Conservation (phyloP, 2,329 filamentous ascomycete genomes). For the Chrysosporium keratinophilum region DNA sequence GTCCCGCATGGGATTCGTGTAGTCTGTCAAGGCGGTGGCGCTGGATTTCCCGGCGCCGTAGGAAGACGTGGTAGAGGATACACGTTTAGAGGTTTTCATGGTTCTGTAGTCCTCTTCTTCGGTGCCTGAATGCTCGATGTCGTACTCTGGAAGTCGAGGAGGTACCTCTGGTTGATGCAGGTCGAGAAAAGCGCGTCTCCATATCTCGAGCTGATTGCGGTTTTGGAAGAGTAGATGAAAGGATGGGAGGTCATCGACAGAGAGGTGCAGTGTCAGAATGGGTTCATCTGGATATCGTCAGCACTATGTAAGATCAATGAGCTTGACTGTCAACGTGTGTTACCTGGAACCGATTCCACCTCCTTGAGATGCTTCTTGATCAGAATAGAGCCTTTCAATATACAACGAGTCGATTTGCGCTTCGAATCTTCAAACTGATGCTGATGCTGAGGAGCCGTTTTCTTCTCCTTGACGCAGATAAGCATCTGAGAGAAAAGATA, state of each 20-base stretch:
- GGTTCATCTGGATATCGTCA: constrained; percentile 53
- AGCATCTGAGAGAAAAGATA: constrained; percentile 98
- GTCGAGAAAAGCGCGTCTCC: constrained; percentile 79
- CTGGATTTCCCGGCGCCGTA: constrained; percentile 74
- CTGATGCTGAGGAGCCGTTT: constrained; percentile 41
- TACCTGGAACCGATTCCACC: constrained; percentile 55
- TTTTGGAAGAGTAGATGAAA: constrained; percentile 89
- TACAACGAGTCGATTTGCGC: constrained; percentile 64
- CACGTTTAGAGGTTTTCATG: constrained; percentile 51
- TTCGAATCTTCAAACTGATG: constrained; percentile 52
- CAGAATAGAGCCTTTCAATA: constrained; percentile 90
- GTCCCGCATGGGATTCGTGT: constrained; percentile 57
- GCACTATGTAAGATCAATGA: not conserved
- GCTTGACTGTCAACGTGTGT: constrained; percentile 2
- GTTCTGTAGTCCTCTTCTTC: constrained; percentile 78
- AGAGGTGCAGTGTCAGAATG: constrained; percentile 77
- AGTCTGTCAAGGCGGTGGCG: constrained; percentile 84
- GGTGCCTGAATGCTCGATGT: constrained; percentile 66
- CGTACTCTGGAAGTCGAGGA: constrained; percentile 62
- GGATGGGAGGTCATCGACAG: constrained; percentile 80
- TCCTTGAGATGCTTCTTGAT: constrained; percentile 97
- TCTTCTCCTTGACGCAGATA: constrained; percentile 98
- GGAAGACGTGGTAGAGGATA: constrained; percentile 71
- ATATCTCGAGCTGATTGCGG: constrained; percentile 72
- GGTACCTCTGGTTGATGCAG: constrained; percentile 59